These are phyloP conservation scores for Russula sp. DNA, from an alignment of 768 basidiomycete species.

Conservation along the genomic window DNA sequence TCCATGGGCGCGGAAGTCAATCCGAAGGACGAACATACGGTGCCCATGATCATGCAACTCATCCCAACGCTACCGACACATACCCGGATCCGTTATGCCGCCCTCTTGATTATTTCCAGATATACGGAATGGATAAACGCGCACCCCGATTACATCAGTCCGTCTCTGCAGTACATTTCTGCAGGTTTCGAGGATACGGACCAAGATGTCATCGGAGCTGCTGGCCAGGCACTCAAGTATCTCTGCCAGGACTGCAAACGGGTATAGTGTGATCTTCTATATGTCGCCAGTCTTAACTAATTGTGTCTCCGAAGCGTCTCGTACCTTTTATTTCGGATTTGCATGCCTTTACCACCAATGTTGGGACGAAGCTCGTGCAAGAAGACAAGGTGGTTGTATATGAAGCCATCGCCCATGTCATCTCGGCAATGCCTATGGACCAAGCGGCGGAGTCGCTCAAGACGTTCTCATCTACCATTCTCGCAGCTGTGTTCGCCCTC, in stretches of 20 bases:
- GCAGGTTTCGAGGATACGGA: slow-evolving; percentile 83
- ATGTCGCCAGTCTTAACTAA: slow-evolving; percentile 21
- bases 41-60: slow-evolving; percentile 96
- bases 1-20: slow-evolving; percentile 98
- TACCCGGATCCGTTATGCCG: slow-evolving; percentile 91
- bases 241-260: slow-evolving; percentile 95
- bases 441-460: slow-evolving; percentile 83
- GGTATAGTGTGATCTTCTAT: slow-evolving; percentile 43
- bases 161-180: slow-evolving; percentile 88
- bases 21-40: slow-evolving; percentile 70
- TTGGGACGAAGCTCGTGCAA: slow-evolving; percentile 74
- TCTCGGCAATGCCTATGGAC: slow-evolving; percentile 89
- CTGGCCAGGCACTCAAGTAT: slow-evolving; percentile 94
- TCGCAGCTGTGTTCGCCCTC: slow-evolving; percentile 69
- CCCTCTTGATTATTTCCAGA: slow-evolving; percentile 88
- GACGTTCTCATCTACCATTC: slow-evolving; percentile 81
- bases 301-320: slow-evolving; percentile 58
- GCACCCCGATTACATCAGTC: slow-evolving; percentile 82
- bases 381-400: slow-evolving; percentile 91
- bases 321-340: slow-evolving; percentile 89
- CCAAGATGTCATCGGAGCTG: slow-evolving; percentile 83
- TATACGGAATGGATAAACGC: slow-evolving; percentile 96
- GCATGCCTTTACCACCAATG: slow-evolving; percentile 80
- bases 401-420: slow-evolving; percentile 93
- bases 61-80: slow-evolving; percentile 87